phyloP scores from a whole-genome alignment of 306 rosid genomes.

The Mimosa pudica region DNA sequence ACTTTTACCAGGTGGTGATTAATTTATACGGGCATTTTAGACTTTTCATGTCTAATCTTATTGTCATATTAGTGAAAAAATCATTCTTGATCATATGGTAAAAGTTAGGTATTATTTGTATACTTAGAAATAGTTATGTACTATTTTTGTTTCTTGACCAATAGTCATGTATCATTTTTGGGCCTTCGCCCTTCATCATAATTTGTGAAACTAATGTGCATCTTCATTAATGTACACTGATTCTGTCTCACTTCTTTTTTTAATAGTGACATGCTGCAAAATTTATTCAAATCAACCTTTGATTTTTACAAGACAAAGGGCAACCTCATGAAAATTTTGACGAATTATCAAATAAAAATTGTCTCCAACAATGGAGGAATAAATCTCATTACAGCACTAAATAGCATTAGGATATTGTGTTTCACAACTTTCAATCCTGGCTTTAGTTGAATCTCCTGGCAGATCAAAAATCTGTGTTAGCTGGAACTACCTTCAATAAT shows the following conservation, averaged over 20 bases:
- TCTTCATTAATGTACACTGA: neutral
- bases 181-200: too few species aligned
- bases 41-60: too few species aligned
- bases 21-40: too few species aligned
- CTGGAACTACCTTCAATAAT: slow-evolving; percentile 64
- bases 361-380: neutral
- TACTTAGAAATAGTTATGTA: too few species aligned
- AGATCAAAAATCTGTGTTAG: slow-evolving; percentile 46
- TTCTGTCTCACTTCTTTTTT: neutral
- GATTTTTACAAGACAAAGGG: slow-evolving; percentile 4
- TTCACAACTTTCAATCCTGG: slow-evolving; percentile 5
- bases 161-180: too few species aligned
- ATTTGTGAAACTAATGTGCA: neutral
- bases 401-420: neutral
- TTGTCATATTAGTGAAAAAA: too few species aligned
- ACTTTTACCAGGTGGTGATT: too few species aligned
- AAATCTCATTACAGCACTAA: slow-evolving; percentile 15
- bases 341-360: neutral
- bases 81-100: too few species aligned
- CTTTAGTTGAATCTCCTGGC: slow-evolving; percentile 2
- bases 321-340: slow-evolving; percentile 23
- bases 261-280: slow-evolving; percentile 18
- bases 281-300: slow-evolving; percentile 17
- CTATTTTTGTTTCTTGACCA: too few species aligned
- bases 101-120: too few species aligned